Evolutionary conservation across 2,329 filamentous ascomycete species (phyloP), one percentile per base, ranked within the genome.

Genomic region (Podosphaera fusca): DNA sequence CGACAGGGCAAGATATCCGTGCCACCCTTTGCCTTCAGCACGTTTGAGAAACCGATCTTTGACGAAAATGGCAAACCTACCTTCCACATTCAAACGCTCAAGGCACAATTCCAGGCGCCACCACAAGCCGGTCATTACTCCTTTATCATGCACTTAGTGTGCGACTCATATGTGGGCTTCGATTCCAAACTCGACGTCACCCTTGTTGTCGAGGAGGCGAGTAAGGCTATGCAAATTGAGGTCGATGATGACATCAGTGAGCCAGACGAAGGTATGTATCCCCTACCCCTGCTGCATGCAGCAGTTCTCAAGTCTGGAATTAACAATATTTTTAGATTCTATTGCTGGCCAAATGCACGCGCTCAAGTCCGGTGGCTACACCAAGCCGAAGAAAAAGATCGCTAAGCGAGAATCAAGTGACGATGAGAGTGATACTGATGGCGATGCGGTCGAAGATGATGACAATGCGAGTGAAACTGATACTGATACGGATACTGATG

Each of bases 1-100:
- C 94, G 94, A 71, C 85, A 94, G 68, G 89, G 87, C 66, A 94
- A 94, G 71, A 90, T 98, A 71, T 89, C 90, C 21, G 92, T 98
- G 2, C 90, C 90, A 2, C 92, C 94, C 0, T 95, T 95, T 69
- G 87, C 85, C n/a, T 96, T 98, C 71, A 82, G 82, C 47, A 82
- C 82, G 51, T 96, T 98, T 68, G 88, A 95, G 70, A 85, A 88
- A 73, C 85, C 87, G 35, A 81, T 95, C 36, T 85, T 92, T 61
- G 81, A 85, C 63, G 81, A 80, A 46, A 77, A 81, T 60, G 87
- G 85, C 64, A 85, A 85, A 67, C 90, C 90, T 1, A 96, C 92
- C 1, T 98, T 87, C 72, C 84, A 89, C 65, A 83, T 98, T 72
- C 89, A 96, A 70, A 98, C 92, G 2, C 75, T 96, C 66, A 96